Evolutionary conservation across 2,329 filamentous ascomycete species (phyloP).

Genomic region (Penicillium aurantiogriseum): DNA sequence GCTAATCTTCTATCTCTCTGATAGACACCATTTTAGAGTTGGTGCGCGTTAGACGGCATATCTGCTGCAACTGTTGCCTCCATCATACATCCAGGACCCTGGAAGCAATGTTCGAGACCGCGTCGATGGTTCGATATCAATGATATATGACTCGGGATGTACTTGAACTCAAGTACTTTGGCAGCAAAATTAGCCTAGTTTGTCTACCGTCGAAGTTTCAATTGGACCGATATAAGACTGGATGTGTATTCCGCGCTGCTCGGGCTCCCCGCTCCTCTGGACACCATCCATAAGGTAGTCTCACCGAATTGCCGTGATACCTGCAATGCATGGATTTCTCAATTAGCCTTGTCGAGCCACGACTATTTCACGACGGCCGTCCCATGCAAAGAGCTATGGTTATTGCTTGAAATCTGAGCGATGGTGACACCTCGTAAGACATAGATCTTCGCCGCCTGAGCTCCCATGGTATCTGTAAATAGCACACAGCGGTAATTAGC

Average conservation of each 20-base stretch:
- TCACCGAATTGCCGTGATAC: slow-evolving; percentile 18
- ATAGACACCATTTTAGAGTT: neutral
- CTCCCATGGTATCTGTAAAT: slow-evolving; percentile 14
- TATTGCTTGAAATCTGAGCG: slow-evolving; percentile 11
- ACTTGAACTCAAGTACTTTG: neutral
- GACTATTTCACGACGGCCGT: slow-evolving; percentile 14
- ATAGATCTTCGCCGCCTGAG: slow-evolving; percentile 12
- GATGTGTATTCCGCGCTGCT: slow-evolving; percentile 5
- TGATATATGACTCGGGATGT: neutral
- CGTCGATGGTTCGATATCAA: neutral
- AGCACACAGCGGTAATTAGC: slow-evolving; percentile 10
- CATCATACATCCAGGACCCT: neutral
- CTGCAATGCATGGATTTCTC: slow-evolving; percentile 18
- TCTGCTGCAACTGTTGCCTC: neutral
- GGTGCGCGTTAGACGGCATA: neutral
- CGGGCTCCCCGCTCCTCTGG: neutral
- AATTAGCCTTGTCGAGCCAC: slow-evolving; percentile 16
- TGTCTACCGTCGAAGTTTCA: slow-evolving; percentile 15
- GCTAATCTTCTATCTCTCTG: neutral
- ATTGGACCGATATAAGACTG: slow-evolving; percentile 16
- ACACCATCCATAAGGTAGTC: slow-evolving; percentile 12
- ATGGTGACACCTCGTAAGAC: slow-evolving; percentile 15
- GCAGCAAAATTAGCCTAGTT: neutral
- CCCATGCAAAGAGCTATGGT: slow-evolving; percentile 18
- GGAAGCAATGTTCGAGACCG: neutral